Evolutionary conservation across 805 yeast species (phyloP).

Genomic region (Candida verbasci): DNA sequence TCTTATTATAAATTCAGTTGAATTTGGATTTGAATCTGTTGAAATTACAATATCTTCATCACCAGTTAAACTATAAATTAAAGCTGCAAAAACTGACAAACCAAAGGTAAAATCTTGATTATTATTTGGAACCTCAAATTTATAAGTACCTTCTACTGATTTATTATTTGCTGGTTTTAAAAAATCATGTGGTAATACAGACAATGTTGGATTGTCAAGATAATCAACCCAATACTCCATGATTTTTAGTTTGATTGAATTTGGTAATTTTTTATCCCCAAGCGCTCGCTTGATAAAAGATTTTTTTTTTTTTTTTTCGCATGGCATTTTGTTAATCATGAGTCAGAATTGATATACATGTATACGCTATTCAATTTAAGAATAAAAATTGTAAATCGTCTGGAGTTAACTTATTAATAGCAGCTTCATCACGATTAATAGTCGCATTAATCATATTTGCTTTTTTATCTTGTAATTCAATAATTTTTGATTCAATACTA

Average conservation of each 20-base stretch:
- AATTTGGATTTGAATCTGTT: slow-evolving; percentile 39
- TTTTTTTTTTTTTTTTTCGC: background rate
- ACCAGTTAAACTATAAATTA: slow-evolving; percentile 80
- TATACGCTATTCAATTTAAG: slow-evolving; percentile 49
- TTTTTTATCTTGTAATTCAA: slow-evolving; percentile 94
- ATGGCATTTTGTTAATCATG: slow-evolving; percentile 1
- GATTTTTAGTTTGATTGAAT: background rate
- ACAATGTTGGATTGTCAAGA: slow-evolving; percentile 76
- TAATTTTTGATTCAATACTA: slow-evolving; percentile 92
- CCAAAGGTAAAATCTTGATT: slow-evolving; percentile 43
- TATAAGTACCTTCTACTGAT: slow-evolving; percentile 56
- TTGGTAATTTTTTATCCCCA: background rate
- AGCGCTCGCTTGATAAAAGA: background rate
- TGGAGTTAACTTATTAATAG: slow-evolving; percentile 83
- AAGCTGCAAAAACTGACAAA: slow-evolving; percentile 62
- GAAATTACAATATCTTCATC: slow-evolving; percentile 92
- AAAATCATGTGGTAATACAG: slow-evolving; percentile 85
- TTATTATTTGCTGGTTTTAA: slow-evolving; percentile 69
- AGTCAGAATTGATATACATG: background rate
- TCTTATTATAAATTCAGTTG: slow-evolving; percentile 57
- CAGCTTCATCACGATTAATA: slow-evolving; percentile 86
- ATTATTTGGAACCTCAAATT: slow-evolving; percentile 10
- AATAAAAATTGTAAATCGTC: slow-evolving; percentile 94
- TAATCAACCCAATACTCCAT: slow-evolving; percentile 52
- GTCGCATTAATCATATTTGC: slow-evolving; percentile 99